These are phyloP conservation scores for Notholithocarpus densiflorus DNA, from an alignment of 306 rosid genomes.

Conservation along the genomic window DNA sequence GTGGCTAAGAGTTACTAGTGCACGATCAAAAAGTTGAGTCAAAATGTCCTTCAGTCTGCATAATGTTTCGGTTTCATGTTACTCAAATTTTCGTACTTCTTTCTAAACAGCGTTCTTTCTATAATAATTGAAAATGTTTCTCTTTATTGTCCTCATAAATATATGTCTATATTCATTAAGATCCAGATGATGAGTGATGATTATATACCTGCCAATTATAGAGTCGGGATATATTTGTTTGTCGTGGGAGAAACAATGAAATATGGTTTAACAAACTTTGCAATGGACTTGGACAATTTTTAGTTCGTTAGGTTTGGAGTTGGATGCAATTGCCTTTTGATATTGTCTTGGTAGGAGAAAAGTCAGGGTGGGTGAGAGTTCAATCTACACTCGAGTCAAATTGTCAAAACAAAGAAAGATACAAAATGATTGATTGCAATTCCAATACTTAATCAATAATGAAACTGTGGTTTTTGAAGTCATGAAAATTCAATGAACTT, in stretches of 20 bases:
- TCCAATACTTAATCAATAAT: neutral
- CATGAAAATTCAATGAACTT: neutral
- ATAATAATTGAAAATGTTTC: neutral
- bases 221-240: neutral
- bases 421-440: neutral
- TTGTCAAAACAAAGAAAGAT: neutral
- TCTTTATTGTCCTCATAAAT: neutral
- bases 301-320: neutral
- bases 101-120: neutral
- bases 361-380: constrained; percentile 4
- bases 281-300: neutral
- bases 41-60: neutral
- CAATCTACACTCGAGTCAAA: neutral
- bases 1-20: neutral
- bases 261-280: neutral
- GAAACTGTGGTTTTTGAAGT: neutral
- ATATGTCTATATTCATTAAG: neutral
- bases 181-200: neutral
- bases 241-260: neutral
- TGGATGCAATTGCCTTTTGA: neutral
- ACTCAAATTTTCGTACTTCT: neutral
- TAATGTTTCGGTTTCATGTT: neutral
- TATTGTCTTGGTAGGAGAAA: constrained; percentile 16
- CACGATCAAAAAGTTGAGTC: neutral
- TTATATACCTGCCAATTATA: neutral